A percentile compares a stretch with the other conserved stretches of the same genome.
phyloP scores from a whole-genome alignment of 352 stramenopile genomes.

The Phytophthora syringae region DNA sequence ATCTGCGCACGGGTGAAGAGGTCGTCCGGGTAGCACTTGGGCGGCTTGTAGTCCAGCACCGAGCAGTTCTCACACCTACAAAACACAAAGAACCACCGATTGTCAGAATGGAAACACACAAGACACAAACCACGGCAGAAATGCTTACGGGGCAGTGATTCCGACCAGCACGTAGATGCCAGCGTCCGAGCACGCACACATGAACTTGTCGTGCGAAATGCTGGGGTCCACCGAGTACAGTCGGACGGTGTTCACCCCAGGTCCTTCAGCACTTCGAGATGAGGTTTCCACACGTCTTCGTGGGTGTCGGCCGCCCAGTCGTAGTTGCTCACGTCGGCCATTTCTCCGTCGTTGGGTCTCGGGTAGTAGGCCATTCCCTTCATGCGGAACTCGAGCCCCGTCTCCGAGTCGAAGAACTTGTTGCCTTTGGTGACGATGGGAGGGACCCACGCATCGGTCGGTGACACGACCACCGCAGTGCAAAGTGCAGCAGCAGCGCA shows the following conservation, averaged over 20 bases:
- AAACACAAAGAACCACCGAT: background rate
- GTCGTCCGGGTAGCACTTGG: conserved; percentile 58
- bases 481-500: conserved; percentile 25
- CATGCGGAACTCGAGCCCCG: conserved; percentile 68
- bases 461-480: conserved; percentile 16
- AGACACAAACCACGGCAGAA: background rate
- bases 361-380: conserved; percentile 83
- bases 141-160: conserved; percentile 59
- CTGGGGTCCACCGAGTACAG: conserved; percentile 75
- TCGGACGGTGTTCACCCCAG: conserved; percentile 72
- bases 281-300: conserved; percentile 57
- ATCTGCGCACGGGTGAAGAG: conserved; percentile 64
- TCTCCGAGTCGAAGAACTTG: conserved; percentile 86
- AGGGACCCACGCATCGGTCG: conserved; percentile 48
- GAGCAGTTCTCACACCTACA: conserved; percentile 66
- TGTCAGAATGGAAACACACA: background rate
- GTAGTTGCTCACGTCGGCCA: conserved; percentile 59
- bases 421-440: conserved; percentile 72
- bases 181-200: conserved; percentile 65
- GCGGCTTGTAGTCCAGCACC: conserved; percentile 50
- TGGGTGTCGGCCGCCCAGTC: conserved; percentile 73
- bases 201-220: conserved; percentile 80
- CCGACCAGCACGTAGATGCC: conserved; percentile 82
- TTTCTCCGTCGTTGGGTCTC: conserved; percentile 65
- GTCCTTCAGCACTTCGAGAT: conserved; percentile 63